Evolutionary conservation across 1,284 basidiomycete species (phyloP).

Genomic region (Porogramme epimiltina): DNA sequence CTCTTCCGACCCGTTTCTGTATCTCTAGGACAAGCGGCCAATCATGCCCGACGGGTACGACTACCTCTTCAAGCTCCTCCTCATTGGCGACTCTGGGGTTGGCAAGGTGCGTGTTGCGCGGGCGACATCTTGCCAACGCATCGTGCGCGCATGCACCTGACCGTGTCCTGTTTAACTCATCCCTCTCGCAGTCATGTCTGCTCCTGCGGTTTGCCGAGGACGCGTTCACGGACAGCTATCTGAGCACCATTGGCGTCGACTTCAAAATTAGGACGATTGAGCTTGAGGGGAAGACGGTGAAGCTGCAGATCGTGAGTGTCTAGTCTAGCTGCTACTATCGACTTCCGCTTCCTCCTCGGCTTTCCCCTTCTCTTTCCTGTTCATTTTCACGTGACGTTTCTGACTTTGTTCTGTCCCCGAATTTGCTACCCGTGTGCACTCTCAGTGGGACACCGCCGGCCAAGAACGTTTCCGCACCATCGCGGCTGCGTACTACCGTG

Average conservation of each 20-base stretch:
- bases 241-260: slow-evolving; percentile 98
- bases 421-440: not conserved
- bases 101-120: slow-evolving; percentile 70
- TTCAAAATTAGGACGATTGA: slow-evolving; percentile 99
- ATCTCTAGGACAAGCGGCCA: slow-evolving; percentile 1
- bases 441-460: slow-evolving; percentile 95
- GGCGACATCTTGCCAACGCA: slow-evolving; percentile 6
- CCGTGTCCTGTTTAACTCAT: not conserved
- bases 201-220: slow-evolving; percentile 99
- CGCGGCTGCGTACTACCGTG: slow-evolving; percentile 97
- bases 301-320: slow-evolving; percentile 95
- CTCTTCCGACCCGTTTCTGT: not conserved
- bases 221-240: slow-evolving; percentile 99
- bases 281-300: slow-evolving; percentile 99
- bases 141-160: not conserved
- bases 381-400: not conserved
- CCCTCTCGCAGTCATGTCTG: slow-evolving; percentile 82
- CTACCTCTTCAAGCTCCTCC: slow-evolving; percentile 95
- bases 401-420: not conserved
- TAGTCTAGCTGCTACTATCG: not conserved
- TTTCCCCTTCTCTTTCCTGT: not conserved
- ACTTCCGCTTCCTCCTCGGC: no score
- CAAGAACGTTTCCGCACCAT: slow-evolving; percentile 98
- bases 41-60: slow-evolving; percentile 92
- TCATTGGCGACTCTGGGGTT: slow-evolving; percentile 94